Base-by-base conservation (phyloP, 192 early-diverging fungal genomes). In the Spinellus fusiger region DNA sequence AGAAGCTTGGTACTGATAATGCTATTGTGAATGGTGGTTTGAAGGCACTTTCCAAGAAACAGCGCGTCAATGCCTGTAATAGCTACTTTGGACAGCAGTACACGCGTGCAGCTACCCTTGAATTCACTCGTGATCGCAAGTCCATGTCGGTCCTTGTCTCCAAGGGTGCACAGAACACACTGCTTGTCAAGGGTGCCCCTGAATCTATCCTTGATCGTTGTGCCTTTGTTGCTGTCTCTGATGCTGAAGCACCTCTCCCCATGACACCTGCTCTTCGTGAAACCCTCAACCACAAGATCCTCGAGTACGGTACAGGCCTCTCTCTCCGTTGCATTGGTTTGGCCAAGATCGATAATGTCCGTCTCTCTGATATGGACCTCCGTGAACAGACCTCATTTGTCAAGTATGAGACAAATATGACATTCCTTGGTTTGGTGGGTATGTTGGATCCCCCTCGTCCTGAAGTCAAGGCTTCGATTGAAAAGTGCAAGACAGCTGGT, bases 391-490 rank as follows among this genome's bases (percentile, higher is more conserved):
- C 76, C 59, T 77, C 81, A 38, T 97, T 92, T 71, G 77, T 71
- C 66, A 51, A 70, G 5, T 86, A 89, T 67, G 94, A 96, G 73
- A 73, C 84, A 37, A 75, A 85, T 56, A 89, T 99, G 90, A 91
- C 86, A 15, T 98, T 99, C 80, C 78, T 95, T 40, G 98, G 98
- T 22, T 73, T 98, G 16, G 88, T 91, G 49, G 98, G 87, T 65
- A 98, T 99, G 95, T 82, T 92, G 71, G 98, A 99, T 66, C 98
- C 98, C 48, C 98, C 98, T 27, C 82, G 98, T 13, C 86, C 93
- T 10, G 95, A 98, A 72, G 93, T 98, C 29, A 71, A 71, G 49
- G 82, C 69, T 22, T 86, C 93, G 18, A 94, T 99, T 69, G 70
- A 66, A 49, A 85, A 89, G 61, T 99, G 98, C 75, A 78, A 84